These are phyloP conservation scores for Sporormia fimetaria DNA, from an alignment of 495 filamentous ascomycete genomes.

Conservation along the genomic window DNA sequence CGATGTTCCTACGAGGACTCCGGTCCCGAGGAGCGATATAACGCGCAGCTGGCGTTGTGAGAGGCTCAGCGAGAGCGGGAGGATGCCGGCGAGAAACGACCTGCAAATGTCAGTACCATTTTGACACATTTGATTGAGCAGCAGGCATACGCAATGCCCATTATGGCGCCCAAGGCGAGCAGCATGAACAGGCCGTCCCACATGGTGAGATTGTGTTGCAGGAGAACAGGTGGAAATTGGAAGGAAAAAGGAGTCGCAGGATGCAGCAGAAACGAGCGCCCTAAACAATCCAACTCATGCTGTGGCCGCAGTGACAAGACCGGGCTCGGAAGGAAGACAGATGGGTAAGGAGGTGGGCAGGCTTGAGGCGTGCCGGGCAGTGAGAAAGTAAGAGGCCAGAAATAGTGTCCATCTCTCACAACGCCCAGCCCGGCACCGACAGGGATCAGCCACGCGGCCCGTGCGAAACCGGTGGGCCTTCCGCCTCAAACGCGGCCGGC, in stretches of 20 bases:
- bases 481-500: too few species aligned
- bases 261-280: not conserved
- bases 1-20: slow-evolving; percentile 85
- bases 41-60: slow-evolving; percentile 81
- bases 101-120: slow-evolving; percentile 36
- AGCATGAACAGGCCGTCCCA: slow-evolving; percentile 80
- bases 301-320: too few species aligned
- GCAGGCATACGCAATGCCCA: slow-evolving; percentile 76
- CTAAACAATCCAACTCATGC: too few species aligned
- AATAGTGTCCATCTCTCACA: too few species aligned
- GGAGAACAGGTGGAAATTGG: not conserved
- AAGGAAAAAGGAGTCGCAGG: too few species aligned
- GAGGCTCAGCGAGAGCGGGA: slow-evolving; percentile 81
- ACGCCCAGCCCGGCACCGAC: too few species aligned
- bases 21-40: slow-evolving; percentile 86
- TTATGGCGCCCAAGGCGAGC: slow-evolving; percentile 75
- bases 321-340: too few species aligned
- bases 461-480: too few species aligned
- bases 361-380: too few species aligned
- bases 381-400: too few species aligned
- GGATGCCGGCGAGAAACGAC: slow-evolving; percentile 86
- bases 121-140: not conserved
- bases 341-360: too few species aligned
- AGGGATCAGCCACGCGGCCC: too few species aligned
- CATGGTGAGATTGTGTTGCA: slow-evolving; percentile 26